Percentiles rank a stretch among this genome's conserved stretches.
These are phyloP conservation scores for Coemansia umbellata DNA, from an alignment of 192 early-diverging fungal genomes.

Conservation along the genomic window DNA sequence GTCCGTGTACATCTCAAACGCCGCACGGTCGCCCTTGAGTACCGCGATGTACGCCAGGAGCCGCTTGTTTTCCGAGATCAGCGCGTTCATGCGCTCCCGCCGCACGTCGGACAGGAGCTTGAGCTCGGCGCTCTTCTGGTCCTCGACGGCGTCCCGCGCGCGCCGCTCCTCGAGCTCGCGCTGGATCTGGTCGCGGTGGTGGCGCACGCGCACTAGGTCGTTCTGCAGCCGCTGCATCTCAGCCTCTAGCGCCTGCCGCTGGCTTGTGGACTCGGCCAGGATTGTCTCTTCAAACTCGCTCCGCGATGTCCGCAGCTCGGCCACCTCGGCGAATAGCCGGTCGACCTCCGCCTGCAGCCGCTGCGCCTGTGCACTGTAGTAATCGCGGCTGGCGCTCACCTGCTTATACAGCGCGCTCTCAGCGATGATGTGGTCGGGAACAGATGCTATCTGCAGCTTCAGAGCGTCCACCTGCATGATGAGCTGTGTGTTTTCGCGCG, in stretches of 20 bases:
- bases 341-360: conserved; percentile 46
- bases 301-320: conserved; percentile 37
- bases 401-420: conserved; percentile 55
- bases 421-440: conserved; percentile 52
- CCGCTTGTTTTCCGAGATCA: conserved; percentile 58
- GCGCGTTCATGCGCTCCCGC: conserved; percentile 57
- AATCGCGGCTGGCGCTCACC: conserved; percentile 42
- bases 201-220: conserved; percentile 54
- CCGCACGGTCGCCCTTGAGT: conserved; percentile 48
- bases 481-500: conserved; percentile 50
- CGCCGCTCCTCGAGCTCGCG: conserved; percentile 44
- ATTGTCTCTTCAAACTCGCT: conserved; percentile 41
- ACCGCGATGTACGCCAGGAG: conserved; percentile 51
- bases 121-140: conserved; percentile 49
- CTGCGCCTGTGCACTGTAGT: conserved; percentile 46
- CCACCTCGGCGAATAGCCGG: conserved; percentile 41
- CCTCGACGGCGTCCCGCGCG: conserved; percentile 39
- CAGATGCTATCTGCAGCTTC: conserved; percentile 42
- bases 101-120: conserved; percentile 48
- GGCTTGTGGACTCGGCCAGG: conserved; percentile 30
- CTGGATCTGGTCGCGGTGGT: conserved; percentile 55
- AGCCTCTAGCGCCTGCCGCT: conserved; percentile 48
- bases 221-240: conserved; percentile 54
- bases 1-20: conserved; percentile 53
- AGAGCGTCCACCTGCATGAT: conserved; percentile 49